Percentiles rank a stretch among this genome's conserved stretches.
Conservation (phyloP, 2,329 filamentous ascomycete species). For the Volutella citrinella region DNA sequence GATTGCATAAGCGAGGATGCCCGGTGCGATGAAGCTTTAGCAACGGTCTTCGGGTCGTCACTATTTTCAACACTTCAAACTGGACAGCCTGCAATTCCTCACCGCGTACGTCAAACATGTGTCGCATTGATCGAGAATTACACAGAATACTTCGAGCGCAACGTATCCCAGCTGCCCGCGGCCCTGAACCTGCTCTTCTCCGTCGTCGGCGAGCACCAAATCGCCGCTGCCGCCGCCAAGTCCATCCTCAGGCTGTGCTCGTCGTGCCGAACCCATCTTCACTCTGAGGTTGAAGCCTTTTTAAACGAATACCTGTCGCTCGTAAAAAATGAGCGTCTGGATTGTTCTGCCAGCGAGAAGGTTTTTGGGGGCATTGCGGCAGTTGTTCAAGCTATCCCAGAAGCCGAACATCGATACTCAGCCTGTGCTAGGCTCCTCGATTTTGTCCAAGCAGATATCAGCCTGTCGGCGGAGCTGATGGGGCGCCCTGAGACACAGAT, state of each 20-base stretch:
- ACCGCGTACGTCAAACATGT: conserved; percentile 64
- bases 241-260: conserved; percentile 74
- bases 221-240: conserved; percentile 68
- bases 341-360: conserved; percentile 68
- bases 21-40: conserved; percentile 57
- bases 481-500: too few relatives aligned
- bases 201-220: conserved; percentile 58
- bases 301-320: conserved; percentile 69
- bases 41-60: conserved; percentile 58
- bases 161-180: conserved; percentile 63
- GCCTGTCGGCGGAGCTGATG: too few relatives aligned
- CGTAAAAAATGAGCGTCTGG: conserved; percentile 49
- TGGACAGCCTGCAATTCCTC: conserved; percentile 51
- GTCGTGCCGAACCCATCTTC: conserved; percentile 68
- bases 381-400: conserved; percentile 69
- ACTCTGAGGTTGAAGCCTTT: conserved; percentile 64
- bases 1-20: conserved; percentile 61
- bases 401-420: conserved; percentile 57
- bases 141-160: conserved; percentile 72
- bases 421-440: conserved; percentile 23
- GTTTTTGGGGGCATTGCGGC: conserved; percentile 72
- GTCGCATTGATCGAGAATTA: conserved; percentile 70
- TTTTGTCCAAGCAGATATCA: conserved; percentile 59
- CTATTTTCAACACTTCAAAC: conserved; percentile 55
- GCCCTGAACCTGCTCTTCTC: conserved; percentile 73